Conservation (phyloP, 73 alveolate species). For the Stentor coeruleus region DNA sequence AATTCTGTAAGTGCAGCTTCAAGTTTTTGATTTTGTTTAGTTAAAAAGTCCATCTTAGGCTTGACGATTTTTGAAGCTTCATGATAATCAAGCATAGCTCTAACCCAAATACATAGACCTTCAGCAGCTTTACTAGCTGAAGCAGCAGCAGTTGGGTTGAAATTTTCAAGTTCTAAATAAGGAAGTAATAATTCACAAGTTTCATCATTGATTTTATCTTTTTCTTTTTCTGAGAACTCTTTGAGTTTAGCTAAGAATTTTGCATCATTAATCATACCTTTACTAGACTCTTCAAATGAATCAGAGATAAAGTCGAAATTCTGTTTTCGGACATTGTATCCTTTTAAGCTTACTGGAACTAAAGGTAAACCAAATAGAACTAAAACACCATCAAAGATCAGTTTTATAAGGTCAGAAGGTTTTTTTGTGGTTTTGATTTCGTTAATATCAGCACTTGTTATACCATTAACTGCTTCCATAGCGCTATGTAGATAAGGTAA, state of each 20-base stretch:
- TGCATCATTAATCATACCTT: conserved; percentile 62
- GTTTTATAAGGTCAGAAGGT: conserved; percentile 81
- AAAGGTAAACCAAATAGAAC: conserved; percentile 56
- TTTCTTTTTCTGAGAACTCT: conserved; percentile 82
- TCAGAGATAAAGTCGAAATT: conserved; percentile 73
- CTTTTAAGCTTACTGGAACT: conserved; percentile 49
- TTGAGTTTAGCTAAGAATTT: conserved; percentile 72
- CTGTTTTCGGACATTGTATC: conserved; percentile 50
- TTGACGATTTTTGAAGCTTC: conserved; percentile 94
- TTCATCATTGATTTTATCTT: conserved; percentile 98
- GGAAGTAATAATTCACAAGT: conserved; percentile 98
- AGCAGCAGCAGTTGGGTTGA: conserved; percentile 82
- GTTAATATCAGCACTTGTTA: conserved; percentile 85
- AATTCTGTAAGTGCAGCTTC: conserved; percentile 86
- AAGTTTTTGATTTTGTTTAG: conserved; percentile 72
- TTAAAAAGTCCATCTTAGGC: conserved; percentile 86
- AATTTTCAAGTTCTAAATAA: conserved; percentile 60
- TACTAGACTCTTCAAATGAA: conserved; percentile 89
- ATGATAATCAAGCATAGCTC: conserved; percentile 93
- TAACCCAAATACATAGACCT: conserved; percentile 93
- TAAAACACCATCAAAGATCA: conserved; percentile 77
- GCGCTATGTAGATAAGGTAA: conserved; percentile 98
- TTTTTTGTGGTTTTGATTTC: conserved; percentile 83
- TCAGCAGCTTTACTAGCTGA: conserved; percentile 92
- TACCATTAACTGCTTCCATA: conserved; percentile 89